A percentile compares a stretch with the other conserved stretches of the same genome.
These are phyloP conservation scores for Lentinula aciculospora DNA, from an alignment of 768 basidiomycete genomes.

Conservation along the genomic window DNA sequence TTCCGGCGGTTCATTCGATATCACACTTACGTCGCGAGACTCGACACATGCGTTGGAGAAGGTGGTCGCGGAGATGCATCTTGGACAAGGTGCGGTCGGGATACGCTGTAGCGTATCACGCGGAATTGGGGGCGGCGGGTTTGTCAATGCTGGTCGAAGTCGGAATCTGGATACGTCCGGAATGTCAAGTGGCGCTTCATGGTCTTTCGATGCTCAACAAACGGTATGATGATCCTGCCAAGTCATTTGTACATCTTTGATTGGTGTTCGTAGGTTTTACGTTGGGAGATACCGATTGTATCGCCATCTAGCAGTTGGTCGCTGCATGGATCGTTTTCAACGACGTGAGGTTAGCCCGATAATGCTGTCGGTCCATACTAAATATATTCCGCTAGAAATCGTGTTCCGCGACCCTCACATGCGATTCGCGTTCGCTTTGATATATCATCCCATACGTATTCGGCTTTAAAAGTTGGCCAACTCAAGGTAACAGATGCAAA, in stretches of 20 bases:
- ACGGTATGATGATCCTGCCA: conserved; percentile 34
- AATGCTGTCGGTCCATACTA: neutral
- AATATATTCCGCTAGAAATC: conserved; percentile 16
- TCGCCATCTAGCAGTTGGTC: conserved; percentile 66
- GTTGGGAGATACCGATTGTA: conserved; percentile 73
- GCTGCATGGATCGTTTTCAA: conserved; percentile 73
- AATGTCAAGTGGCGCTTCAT: conserved; percentile 49
- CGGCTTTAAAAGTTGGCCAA: conserved; percentile 80
- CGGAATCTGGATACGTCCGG: conserved; percentile 24
- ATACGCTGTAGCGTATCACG: conserved; percentile 58
- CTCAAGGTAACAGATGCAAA: conserved; percentile 59
- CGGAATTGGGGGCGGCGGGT: conserved; percentile 48
- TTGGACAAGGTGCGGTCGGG: conserved; percentile 69
- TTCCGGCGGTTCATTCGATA: conserved; percentile 49
- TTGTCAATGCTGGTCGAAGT: conserved; percentile 25
- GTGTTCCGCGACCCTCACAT: conserved; percentile 56
- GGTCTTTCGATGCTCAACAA: conserved; percentile 72
- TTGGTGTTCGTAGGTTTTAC: conserved; percentile 46
- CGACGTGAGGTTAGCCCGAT: conserved; percentile 38
- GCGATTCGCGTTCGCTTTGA: conserved; percentile 71
- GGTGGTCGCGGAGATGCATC: conserved; percentile 62
- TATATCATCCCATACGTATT: conserved; percentile 68
- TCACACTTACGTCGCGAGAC: conserved; percentile 59
- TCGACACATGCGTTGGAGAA: conserved; percentile 65
- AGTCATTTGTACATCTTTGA: neutral